Percentiles rank a stretch among this genome's conserved stretches.
phyloP scores from a whole-genome alignment of 306 rosid genomes.

The Vicia sativa region DNA sequence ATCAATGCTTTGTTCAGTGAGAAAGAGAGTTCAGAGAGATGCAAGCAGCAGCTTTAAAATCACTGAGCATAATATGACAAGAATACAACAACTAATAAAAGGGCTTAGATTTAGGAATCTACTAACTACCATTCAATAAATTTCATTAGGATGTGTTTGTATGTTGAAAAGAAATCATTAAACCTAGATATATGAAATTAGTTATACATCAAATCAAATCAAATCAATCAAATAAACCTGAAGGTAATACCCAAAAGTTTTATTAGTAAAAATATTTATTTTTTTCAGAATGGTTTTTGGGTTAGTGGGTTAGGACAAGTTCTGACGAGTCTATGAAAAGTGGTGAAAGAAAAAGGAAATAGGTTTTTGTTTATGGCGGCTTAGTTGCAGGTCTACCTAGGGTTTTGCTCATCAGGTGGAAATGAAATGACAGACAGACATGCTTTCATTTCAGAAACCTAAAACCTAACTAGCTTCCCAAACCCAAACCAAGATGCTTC shows the following conservation, averaged over 20 bases:
- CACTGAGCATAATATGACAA: conserved; percentile 43
- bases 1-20: neutral
- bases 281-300: neutral
- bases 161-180: conserved; percentile 52
- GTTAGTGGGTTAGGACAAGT: conserved; percentile 39
- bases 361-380: conserved; percentile 69
- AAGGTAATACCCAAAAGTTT: conserved; percentile 35
- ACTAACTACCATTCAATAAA: no score
- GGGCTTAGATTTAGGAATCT: conserved; percentile 45
- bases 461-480: conserved; percentile 36
- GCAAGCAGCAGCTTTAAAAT: conserved; percentile 48
- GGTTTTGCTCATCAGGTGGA: conserved; percentile 43
- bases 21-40: neutral
- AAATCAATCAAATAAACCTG: neutral
- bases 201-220: conserved; percentile 55
- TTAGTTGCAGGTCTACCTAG: conserved; percentile 57
- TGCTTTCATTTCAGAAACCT: conserved; percentile 45
- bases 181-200: conserved; percentile 29
- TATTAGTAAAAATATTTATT: neutral
- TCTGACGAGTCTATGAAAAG: conserved; percentile 44
- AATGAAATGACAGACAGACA: conserved; percentile 28
- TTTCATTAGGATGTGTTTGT: neutral
- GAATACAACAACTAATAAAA: conserved; percentile 38
- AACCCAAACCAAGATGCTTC: conserved; percentile 38
- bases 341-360: conserved; percentile 31